These are phyloP conservation scores for Pulveroboletus sp. DNA, from an alignment of 768 basidiomycete genomes.

Conservation along the genomic window DNA sequence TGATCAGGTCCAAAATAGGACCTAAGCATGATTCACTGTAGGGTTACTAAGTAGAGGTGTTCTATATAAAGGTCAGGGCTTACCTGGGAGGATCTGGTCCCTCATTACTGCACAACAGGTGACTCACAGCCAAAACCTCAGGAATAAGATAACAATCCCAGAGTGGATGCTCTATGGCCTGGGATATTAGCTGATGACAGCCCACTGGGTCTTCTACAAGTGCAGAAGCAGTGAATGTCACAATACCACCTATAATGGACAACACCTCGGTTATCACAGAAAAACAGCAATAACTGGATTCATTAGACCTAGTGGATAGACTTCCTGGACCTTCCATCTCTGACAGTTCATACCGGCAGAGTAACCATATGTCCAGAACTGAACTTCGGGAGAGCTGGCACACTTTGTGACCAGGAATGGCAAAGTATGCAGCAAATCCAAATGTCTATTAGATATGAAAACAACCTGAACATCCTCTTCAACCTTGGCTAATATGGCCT, in stretches of 20 bases:
- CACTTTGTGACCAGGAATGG: conserved; percentile 47
- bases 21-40: conserved; percentile 13
- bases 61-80: not conserved
- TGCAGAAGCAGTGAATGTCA: conserved; percentile 64
- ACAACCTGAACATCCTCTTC: conserved; percentile 44
- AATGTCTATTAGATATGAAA: conserved; percentile 63
- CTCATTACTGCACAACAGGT: conserved; percentile 10
- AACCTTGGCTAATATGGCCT: conserved; percentile 35
- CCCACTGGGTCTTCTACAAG: conserved; percentile 50
- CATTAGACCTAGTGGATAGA: conserved; percentile 61
- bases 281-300: not conserved
- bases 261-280: not conserved
- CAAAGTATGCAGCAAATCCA: conserved; percentile 45
- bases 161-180: conserved; percentile 54
- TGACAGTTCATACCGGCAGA: conserved; percentile 47
- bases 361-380: conserved; percentile 67
- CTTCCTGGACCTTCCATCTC: conserved; percentile 59
- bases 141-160: conserved; percentile 70
- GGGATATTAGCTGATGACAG: conserved; percentile 43
- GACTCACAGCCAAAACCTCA: conserved; percentile 49
- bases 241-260: conserved; percentile 53
- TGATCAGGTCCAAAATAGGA: conserved; percentile 33
- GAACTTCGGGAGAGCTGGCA: conserved; percentile 40
- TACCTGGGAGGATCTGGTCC: conserved; percentile 1
- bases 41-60: not conserved